Percentiles rank a stretch among this genome's conserved stretches.
phyloP scores from a whole-genome alignment of 2,329 filamentous ascomycete genomes.

The Monascus ruber region DNA sequence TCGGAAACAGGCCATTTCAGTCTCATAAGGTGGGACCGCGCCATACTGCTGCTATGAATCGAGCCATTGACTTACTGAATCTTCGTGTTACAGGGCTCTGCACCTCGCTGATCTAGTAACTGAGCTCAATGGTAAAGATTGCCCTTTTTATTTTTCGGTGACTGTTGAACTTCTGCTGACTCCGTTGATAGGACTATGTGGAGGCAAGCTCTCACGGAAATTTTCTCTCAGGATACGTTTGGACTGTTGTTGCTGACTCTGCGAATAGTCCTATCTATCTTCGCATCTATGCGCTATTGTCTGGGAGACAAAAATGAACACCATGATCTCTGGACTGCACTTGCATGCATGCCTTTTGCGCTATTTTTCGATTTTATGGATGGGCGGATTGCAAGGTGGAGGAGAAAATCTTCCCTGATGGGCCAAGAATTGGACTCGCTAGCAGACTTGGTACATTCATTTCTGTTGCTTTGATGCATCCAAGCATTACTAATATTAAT shows the following conservation, averaged over 20 bases:
- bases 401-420: slow-evolving; percentile 95
- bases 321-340: slow-evolving; percentile 66
- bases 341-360: slow-evolving; percentile 80
- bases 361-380: slow-evolving; percentile 98
- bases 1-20: slow-evolving; percentile 40
- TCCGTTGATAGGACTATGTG: slow-evolving; percentile 33
- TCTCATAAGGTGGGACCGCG: slow-evolving; percentile 33
- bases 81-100: slow-evolving; percentile 26
- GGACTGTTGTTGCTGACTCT: slow-evolving; percentile 6
- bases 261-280: slow-evolving; percentile 70
- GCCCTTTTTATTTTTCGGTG: neutral
- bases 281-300: slow-evolving; percentile 89
- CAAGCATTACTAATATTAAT: slow-evolving; percentile 2
- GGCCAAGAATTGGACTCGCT: slow-evolving; percentile 94
- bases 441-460: slow-evolving; percentile 66
- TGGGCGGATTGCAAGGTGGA: slow-evolving; percentile 90
- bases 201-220: slow-evolving; percentile 27
- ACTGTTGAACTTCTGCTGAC: slow-evolving; percentile 8
- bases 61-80: slow-evolving; percentile 4
- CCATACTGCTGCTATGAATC: too few species aligned
- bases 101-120: slow-evolving; percentile 42
- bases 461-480: neutral
- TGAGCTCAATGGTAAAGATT: slow-evolving; percentile 36
- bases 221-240: neutral
- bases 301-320: slow-evolving; percentile 56